Evolutionary conservation across 1,284 basidiomycete species (phyloP), one percentile per base, ranked within the genome.

Genomic region (Ustilago nuda): DNA sequence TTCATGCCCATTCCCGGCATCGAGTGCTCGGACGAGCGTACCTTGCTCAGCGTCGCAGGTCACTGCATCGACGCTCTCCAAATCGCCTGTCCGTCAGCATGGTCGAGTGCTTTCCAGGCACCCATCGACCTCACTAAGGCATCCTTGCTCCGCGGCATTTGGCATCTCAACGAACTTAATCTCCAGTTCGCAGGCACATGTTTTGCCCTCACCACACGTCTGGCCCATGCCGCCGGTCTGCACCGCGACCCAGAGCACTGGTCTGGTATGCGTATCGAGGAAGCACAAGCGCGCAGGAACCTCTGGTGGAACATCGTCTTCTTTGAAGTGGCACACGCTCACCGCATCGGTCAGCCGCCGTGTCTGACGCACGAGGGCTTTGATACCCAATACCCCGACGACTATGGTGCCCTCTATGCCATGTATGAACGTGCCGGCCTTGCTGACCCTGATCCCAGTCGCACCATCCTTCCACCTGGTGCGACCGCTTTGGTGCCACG

Each of bases 121-220:
- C 81, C 81, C 19, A 71, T 82, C 60, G 81, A 83, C 36, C 63
- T 83, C n/a, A 70, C 80, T 48, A 75, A 80, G 46, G 76, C 81
- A 8, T 77, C 72, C 12, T 43, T 82, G 50, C 72, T 83, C 0
- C 78, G 80, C 17, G 80, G 78, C 8, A 71, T 81, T 27, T 83
- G 80, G 80, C 80, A 82, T 58, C 59, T 79, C 53, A 75, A 71
- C 61, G 80, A 82, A 66, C 71, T 79, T 43, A 78, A 83, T 53
- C 70, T 82, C 8, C 74, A 79, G 27, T 82, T 81, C 39, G 80
- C 80, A 13, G 66, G 72, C 54, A 70, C 74, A 5, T 82, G 80
- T 66, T 81, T 82, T 51, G 74, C 79, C 15, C 55, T 70, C 30
- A 74, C 81, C 23, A 66, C 78, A 11, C 74, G 79, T 15, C 69